Evolutionary conservation across 1,139 yeast genomes (phyloP).

Genomic region (Yamadazyma songkhlaensis): DNA sequence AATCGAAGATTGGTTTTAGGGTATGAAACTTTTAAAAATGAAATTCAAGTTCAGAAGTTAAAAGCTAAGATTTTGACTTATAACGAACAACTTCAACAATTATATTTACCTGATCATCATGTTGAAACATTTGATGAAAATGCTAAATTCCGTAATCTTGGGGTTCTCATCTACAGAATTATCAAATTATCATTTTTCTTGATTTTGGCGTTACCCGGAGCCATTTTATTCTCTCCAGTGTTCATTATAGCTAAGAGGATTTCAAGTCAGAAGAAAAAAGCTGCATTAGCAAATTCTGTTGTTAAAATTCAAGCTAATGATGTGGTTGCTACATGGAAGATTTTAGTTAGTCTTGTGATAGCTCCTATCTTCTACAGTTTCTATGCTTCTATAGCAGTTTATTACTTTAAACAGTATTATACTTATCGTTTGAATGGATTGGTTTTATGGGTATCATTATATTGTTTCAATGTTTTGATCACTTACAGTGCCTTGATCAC

Average conservation of each 20-base stretch:
- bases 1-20: conserved; percentile 83
- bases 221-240: conserved; percentile 80
- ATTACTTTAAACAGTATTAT: conserved; percentile 24
- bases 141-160: conserved; percentile 40
- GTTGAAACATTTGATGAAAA: conserved; percentile 64
- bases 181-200: conserved; percentile 53
- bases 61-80: conserved; percentile 63
- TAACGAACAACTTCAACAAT: conserved; percentile 60
- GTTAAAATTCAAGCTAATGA: conserved; percentile 91
- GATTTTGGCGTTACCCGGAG: conserved; percentile 78
- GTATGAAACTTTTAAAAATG: conserved; percentile 68
- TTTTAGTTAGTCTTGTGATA: conserved; percentile 80
- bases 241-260: conserved; percentile 73
- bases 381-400: conserved; percentile 70
- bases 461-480: conserved; percentile 60
- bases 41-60: conserved; percentile 62
- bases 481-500: conserved; percentile 85
- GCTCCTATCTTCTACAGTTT: conserved; percentile 83
- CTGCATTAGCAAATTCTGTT: conserved; percentile 83
- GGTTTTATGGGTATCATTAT: conserved; percentile 42
- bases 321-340: conserved; percentile 95
- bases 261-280: conserved; percentile 66
- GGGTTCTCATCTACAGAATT: conserved; percentile 51
- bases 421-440: conserved; percentile 8
- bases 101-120: conserved; percentile 86